These are phyloP conservation scores for Clonostachys solani DNA, from an alignment of 2,329 filamentous ascomycete species.

Conservation along the genomic window DNA sequence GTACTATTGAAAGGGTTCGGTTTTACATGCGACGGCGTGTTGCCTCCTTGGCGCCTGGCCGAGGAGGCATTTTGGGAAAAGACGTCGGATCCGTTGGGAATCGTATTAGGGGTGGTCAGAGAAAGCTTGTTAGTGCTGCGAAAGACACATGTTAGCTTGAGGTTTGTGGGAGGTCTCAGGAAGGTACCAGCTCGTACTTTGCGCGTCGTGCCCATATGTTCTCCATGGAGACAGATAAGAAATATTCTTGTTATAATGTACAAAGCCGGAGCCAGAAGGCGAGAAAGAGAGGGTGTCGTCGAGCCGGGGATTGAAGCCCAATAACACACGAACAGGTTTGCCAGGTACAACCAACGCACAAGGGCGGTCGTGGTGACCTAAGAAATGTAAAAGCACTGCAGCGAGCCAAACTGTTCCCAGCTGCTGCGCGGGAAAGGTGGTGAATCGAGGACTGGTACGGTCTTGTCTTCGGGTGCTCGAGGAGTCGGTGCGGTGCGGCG, in stretches of 20 bases:
- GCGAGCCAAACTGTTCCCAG: no score
- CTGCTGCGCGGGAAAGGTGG: no score
- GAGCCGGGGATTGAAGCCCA: no score
- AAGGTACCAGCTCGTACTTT: constrained; percentile 54
- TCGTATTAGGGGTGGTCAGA: constrained; percentile 67
- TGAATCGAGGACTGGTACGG: no score
- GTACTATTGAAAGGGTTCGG: constrained; percentile 76
- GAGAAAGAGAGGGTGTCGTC: no score
- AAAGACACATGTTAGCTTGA: not conserved
- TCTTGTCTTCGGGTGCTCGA: no score
- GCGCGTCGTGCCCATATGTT: constrained; percentile 77
- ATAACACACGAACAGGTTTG: no score
- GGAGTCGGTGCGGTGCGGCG: no score
- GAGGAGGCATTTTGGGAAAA: constrained; percentile 57
- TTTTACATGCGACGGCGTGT: constrained; percentile 64
- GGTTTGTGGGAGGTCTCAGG: not conserved
- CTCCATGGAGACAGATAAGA: constrained; percentile 39
- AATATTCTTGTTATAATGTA: not conserved
- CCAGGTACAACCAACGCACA: no score
- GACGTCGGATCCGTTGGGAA: constrained; percentile 35
- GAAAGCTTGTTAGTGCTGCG: constrained; percentile 83
- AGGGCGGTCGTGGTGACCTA: no score
- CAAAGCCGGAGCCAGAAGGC: no score
- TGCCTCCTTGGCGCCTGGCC: constrained; percentile 70
- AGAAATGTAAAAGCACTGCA: no score